Conservation (phyloP, 1,284 basidiomycete genomes). For the Violaceomyces palustris region DNA sequence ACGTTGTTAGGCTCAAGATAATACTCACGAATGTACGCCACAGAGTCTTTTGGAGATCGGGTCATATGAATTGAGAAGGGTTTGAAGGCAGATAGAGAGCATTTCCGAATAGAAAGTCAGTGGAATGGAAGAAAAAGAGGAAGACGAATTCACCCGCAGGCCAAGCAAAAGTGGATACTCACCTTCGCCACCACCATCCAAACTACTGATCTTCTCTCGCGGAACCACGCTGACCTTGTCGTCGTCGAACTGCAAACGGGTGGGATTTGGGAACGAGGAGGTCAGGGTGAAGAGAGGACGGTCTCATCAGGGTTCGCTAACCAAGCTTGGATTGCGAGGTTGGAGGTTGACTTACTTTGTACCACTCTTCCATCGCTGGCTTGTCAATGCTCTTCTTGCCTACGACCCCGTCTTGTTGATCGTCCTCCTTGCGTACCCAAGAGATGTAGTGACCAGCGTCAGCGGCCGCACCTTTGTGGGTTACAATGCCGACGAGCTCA, state of each 20-base stretch:
- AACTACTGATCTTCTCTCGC: slow-evolving; percentile 40
- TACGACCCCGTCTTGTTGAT: slow-evolving; percentile 1
- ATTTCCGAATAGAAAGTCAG: background rate
- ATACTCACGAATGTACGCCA: slow-evolving; percentile 42
- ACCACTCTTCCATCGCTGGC: slow-evolving; percentile 44
- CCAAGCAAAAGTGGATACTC: background rate
- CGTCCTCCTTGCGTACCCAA: slow-evolving; percentile 60
- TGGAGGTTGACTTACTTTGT: slow-evolving; percentile 15
- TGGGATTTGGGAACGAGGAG: too few species aligned
- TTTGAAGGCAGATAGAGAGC: background rate
- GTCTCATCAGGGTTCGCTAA: too few species aligned
- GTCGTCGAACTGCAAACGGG: slow-evolving; percentile 41
- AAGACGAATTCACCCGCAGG: background rate
- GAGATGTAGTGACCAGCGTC: slow-evolving; percentile 91
- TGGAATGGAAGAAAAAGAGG: background rate
- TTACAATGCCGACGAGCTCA: slow-evolving; percentile 86
- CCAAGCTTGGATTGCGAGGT: too few species aligned
- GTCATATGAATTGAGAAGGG: background rate
- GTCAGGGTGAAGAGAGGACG: too few species aligned
- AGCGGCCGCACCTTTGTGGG: slow-evolving; percentile 91
- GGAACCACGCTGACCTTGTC: slow-evolving; percentile 42
- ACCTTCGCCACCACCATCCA: slow-evolving; percentile 48
- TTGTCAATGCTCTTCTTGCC: too few species aligned
- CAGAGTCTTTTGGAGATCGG: slow-evolving; percentile 21
- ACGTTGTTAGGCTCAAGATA: background rate